Evolutionary conservation across 2,329 filamentous ascomycete species (phyloP).

Genomic region (Aspergillus melleus): DNA sequence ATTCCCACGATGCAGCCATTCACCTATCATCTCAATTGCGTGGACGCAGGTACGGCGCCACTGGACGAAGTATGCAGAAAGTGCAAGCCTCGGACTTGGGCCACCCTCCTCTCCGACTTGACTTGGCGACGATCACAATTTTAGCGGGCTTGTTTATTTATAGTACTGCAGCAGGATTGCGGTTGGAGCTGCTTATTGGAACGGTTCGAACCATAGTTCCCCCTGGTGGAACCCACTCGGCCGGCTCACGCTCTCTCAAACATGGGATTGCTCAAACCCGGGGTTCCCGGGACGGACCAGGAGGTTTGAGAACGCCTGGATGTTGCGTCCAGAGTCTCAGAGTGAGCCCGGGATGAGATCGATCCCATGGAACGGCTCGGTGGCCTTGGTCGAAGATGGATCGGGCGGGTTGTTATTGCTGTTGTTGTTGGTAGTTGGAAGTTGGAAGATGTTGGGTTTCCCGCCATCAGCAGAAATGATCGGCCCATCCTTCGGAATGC

Average conservation of each 20-base stretch:
- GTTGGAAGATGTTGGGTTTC: neutral
- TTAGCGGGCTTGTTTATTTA: neutral
- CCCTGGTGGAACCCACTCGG: neutral
- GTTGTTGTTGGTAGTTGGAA: neutral
- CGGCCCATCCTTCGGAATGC: too few species aligned
- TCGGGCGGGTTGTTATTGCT: neutral
- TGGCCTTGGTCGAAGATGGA: neutral
- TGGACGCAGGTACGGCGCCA: neutral
- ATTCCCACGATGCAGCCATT: neutral
- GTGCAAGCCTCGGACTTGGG: neutral
- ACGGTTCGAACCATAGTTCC: constrained; percentile 7
- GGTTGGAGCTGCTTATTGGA: neutral
- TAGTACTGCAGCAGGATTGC: neutral
- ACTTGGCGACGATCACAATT: neutral
- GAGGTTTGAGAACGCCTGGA: constrained; percentile 3
- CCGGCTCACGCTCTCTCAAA: neutral
- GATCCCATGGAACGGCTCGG: neutral
- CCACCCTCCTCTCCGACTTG: neutral
- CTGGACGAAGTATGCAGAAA: neutral
- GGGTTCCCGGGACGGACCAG: neutral
- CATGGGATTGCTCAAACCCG: neutral
- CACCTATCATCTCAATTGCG: neutral
- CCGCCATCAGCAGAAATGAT: neutral
- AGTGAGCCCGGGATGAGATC: neutral
- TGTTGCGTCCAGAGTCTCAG: constrained; percentile 4